phyloP scores from a whole-genome alignment of 495 filamentous ascomycete genomes.

The Usnea hakonensis region DNA sequence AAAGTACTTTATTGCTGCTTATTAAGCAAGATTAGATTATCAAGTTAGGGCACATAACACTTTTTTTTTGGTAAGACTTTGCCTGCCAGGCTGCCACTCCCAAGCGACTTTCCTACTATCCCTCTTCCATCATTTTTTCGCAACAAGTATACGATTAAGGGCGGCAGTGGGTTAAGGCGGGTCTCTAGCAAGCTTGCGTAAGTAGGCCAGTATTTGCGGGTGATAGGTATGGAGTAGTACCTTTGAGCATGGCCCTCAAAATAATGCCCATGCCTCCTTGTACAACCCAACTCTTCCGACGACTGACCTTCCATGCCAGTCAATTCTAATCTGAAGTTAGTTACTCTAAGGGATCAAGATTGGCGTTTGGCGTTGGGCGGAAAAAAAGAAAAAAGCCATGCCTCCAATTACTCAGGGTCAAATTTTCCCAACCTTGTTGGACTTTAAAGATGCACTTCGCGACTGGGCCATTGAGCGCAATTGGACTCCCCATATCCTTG shows the following conservation, averaged over 20 bases:
- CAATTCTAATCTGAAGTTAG: slow-evolving; percentile 7
- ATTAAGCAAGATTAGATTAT: too few relatives aligned
- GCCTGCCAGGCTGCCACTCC: slow-evolving; percentile 1
- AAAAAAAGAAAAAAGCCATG: too few relatives aligned
- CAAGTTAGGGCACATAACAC: too few relatives aligned
- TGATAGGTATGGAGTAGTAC: neutral
- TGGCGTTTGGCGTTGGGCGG: slow-evolving; percentile 1
- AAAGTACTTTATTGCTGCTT: too few relatives aligned
- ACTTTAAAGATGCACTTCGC: slow-evolving; percentile 35
- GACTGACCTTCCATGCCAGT: slow-evolving; percentile 15
- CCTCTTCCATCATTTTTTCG: neutral
- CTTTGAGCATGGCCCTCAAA: too few relatives aligned
- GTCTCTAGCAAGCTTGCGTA: too few relatives aligned
- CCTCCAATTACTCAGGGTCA: slow-evolving; percentile 31
- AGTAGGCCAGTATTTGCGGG: neutral
- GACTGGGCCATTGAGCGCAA: slow-evolving; percentile 37
- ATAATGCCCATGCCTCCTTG: too few relatives aligned
- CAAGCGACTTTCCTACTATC: slow-evolving; percentile 1
- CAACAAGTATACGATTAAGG: neutral
- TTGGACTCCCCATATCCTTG: slow-evolving; percentile 36
- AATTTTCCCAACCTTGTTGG: slow-evolving; percentile 30
- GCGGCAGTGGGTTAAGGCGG: neutral
- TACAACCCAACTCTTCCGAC: slow-evolving; percentile 6
- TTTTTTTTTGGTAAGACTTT: neutral
- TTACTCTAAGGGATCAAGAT: too few relatives aligned